These are phyloP conservation scores for Ascochyta clinopodiicola DNA, from an alignment of 2,329 filamentous ascomycete genomes.

Conservation along the genomic window DNA sequence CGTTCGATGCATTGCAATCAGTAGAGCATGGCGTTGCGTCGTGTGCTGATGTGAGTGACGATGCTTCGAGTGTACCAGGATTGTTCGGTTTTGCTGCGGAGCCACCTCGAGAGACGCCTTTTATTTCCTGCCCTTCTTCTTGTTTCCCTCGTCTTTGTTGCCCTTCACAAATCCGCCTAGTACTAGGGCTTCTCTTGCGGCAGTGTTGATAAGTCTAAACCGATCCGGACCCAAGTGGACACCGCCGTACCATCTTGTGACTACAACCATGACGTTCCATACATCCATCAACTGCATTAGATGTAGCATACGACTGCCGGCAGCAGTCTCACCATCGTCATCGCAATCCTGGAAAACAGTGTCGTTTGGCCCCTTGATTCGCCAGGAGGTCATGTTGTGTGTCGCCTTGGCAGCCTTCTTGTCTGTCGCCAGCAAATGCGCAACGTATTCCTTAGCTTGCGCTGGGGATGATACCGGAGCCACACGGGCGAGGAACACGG, in stretches of 20 bases:
- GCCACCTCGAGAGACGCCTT: background rate
- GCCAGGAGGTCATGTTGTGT: constrained; percentile 96
- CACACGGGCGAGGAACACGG: constrained; percentile 82
- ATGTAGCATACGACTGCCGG: constrained; percentile 83
- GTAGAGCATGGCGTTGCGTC: no score
- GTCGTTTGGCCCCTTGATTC: constrained; percentile 68
- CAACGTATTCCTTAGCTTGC: constrained; percentile 74
- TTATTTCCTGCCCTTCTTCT: constrained; percentile 45
- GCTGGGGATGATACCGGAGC: constrained; percentile 72
- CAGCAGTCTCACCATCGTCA: constrained; percentile 94
- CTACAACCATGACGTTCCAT: constrained; percentile 91
- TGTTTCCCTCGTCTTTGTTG: constrained; percentile 43
- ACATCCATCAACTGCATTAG: constrained; percentile 94
- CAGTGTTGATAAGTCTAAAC: constrained; percentile 88
- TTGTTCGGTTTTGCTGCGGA: background rate
- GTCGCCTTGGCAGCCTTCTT: constrained; percentile 85
- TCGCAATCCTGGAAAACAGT: constrained; percentile 85
- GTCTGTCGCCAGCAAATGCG: constrained; percentile 80
- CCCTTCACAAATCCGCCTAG: constrained; percentile 73
- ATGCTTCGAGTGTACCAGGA: background rate
- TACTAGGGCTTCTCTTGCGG: constrained; percentile 83
- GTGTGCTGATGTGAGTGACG: no score
- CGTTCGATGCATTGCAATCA: no score
- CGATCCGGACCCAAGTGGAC: constrained; percentile 86
- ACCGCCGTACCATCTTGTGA: constrained; percentile 94